Evolutionary conservation across 495 filamentous ascomycete species (phyloP).

Genomic region (Aspergillus olivimuriae): DNA sequence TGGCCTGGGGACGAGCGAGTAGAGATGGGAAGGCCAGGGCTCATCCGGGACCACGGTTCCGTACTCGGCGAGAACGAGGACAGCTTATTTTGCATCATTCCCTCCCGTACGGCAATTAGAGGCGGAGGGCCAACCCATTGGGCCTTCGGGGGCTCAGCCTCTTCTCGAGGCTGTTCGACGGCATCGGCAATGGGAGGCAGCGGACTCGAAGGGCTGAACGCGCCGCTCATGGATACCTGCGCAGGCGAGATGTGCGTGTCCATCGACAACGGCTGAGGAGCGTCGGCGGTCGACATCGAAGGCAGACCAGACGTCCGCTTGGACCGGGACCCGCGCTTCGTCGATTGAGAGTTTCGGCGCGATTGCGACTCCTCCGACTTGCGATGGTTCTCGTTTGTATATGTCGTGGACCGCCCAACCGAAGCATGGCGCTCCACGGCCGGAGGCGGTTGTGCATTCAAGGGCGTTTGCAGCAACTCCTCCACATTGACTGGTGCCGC

Average conservation of each 20-base stretch:
- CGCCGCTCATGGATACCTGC: not conserved
- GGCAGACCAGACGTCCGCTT: conserved; percentile 13
- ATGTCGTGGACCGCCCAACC: conserved; percentile 5
- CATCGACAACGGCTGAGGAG: conserved; percentile 4
- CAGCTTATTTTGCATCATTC: conserved; percentile 29
- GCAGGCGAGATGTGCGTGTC: conserved; percentile 5
- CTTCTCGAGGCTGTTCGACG: conserved; percentile 8
- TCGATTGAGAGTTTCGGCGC: conserved; percentile 3
- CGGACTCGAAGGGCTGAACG: not conserved
- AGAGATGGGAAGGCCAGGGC: conserved; percentile 25
- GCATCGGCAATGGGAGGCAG: conserved; percentile 1
- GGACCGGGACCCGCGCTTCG: conserved; percentile 8
- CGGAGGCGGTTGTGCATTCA: conserved; percentile 38
- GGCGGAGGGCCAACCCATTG: conserved; percentile 31
- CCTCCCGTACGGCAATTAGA: conserved; percentile 38
- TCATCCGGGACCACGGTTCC: conserved; percentile 30
- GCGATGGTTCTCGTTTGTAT: conserved; percentile 13
- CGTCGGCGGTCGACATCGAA: conserved; percentile 15
- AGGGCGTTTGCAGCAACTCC: conserved; percentile 64
- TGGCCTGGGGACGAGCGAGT: too few relatives aligned
- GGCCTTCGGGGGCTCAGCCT: conserved; percentile 12
- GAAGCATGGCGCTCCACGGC: conserved; percentile 23
- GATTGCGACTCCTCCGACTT: conserved; percentile 8
- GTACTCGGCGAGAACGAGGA: conserved; percentile 35
- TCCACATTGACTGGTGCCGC: conserved; percentile 58